Evolutionary conservation across 306 rosid genomes (phyloP).

Genomic region (Vigna hirtella): DNA sequence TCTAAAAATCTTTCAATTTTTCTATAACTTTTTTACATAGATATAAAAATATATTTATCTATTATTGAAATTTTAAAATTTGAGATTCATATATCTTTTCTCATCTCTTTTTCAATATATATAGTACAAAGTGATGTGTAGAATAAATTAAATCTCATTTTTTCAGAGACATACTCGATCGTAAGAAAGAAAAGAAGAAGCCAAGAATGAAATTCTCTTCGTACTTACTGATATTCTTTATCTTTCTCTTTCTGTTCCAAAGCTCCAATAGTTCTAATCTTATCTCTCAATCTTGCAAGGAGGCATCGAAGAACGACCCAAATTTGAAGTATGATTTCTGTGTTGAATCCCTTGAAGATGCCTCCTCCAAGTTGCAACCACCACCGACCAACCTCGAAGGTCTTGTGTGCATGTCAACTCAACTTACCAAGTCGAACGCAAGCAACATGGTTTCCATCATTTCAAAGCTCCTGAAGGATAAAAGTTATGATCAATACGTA

Average conservation of each 20-base stretch:
- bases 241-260: slow-evolving; percentile 34
- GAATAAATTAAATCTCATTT: slow-evolving; percentile 12
- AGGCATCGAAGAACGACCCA: slow-evolving; percentile 63
- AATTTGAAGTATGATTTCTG: slow-evolving; percentile 61
- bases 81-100: too few relatives aligned
- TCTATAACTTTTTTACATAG: too few relatives aligned
- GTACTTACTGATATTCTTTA: slow-evolving; percentile 15
- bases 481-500: slow-evolving; percentile 9
- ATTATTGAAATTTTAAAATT: too few relatives aligned
- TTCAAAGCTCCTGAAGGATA: slow-evolving; percentile 46
- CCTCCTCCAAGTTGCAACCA: slow-evolving; percentile 23
- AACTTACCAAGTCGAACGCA: slow-evolving; percentile 57
- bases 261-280: slow-evolving; percentile 38
- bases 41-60: too few relatives aligned
- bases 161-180: not conserved
- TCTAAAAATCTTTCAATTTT: too few relatives aligned
- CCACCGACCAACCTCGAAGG: slow-evolving; percentile 44
- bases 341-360: slow-evolving; percentile 46
- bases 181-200: not conserved
- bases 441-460: slow-evolving; percentile 51
- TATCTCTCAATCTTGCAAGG: slow-evolving; percentile 53
- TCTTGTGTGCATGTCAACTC: slow-evolving; percentile 48
- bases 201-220: not conserved
- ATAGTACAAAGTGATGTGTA: not conserved
- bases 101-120: not conserved